Conservation (phyloP, 179 eudicot genomes). For the Spinacia oleracea region DNA sequence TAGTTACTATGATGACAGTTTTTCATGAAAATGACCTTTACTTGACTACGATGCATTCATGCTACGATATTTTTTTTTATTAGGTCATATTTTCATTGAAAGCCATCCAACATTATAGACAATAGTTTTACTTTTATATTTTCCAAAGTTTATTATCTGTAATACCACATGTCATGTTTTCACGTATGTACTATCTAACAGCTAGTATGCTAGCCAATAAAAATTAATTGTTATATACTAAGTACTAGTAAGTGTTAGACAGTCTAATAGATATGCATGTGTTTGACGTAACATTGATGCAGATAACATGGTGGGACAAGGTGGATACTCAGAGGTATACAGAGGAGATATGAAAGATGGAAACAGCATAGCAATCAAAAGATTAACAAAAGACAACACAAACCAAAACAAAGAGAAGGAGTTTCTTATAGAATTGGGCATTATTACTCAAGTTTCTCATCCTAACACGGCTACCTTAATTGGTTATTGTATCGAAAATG, state of each 20-base stretch:
- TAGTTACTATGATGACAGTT: too few species aligned
- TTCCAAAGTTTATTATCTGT: too few species aligned
- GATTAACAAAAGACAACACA: constrained; percentile 52
- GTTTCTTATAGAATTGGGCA: constrained; percentile 77
- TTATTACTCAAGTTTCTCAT: constrained; percentile 76
- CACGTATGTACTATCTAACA: too few species aligned
- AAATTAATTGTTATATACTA: too few species aligned
- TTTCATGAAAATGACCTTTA: too few species aligned
- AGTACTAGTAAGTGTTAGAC: too few species aligned
- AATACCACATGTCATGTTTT: too few species aligned
- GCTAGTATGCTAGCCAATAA: too few species aligned
- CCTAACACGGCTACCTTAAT: constrained; percentile 68
- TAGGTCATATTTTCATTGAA: background rate
- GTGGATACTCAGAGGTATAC: constrained; percentile 92
- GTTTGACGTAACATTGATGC: background rate
- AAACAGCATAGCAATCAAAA: constrained; percentile 67
- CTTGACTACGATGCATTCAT: too few species aligned
- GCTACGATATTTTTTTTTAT: too few species aligned
- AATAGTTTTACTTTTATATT: too few species aligned
- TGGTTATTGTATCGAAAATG: constrained; percentile 78
- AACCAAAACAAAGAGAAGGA: constrained; percentile 71
- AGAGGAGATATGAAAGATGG: constrained; percentile 62
- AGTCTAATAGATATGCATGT: too few species aligned
- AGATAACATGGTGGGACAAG: constrained; percentile 85
- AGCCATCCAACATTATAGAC: background rate